Base-by-base conservation (phyloP, 768 basidiomycete species). In the Pisolithus marmoratus region DNA sequence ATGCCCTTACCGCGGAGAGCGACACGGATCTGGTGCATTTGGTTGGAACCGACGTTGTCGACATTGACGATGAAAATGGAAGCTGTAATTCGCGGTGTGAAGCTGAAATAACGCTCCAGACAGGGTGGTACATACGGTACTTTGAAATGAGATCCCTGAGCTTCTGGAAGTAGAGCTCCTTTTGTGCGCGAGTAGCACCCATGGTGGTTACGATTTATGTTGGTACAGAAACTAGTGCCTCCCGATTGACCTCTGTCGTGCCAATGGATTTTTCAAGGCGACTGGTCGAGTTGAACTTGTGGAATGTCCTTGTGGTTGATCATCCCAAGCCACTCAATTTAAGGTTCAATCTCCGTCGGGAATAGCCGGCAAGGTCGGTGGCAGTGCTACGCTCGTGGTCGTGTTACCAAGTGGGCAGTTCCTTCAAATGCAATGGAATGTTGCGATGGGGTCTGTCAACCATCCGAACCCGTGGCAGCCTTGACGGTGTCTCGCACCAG, bases 11-110 rank as follows among this genome's bases (percentile, higher is more conserved):
- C 93, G 63, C 96, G 92, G 72, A 99, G 92, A 47, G 94, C 79
- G 50, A 85, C 87, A 79, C 90, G 93, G 59, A 95, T 94, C 72
- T 95, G 93, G 67, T 96, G 94, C 88, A 97, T 94, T 77, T 99
- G 96, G 81, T 97, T 96, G 55, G 94, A 97, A 53, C 94, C 91
- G 69, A 99, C 96, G 76, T 98, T 99, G 84, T 98, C 96, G 71
- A 99, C 94, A 73, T 97, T 97, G 78, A 97, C 95, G 59, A 98
- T 65, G 81, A 99, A 97, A 76, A 99, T 92, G 53, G 95, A 95
- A 65, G 92, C 94, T 96, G 60, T n/a, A 47, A 19, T 46, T 34
- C 36, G 43, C 41, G 29, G 36, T 20, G 45, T 54, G 38, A 53
- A 36, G n/a, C 38, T 50, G 38, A 23, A 38, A 11, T 19, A 26